phyloP scores from a whole-genome alignment of 768 basidiomycete species.

The Russula brevipes region DNA sequence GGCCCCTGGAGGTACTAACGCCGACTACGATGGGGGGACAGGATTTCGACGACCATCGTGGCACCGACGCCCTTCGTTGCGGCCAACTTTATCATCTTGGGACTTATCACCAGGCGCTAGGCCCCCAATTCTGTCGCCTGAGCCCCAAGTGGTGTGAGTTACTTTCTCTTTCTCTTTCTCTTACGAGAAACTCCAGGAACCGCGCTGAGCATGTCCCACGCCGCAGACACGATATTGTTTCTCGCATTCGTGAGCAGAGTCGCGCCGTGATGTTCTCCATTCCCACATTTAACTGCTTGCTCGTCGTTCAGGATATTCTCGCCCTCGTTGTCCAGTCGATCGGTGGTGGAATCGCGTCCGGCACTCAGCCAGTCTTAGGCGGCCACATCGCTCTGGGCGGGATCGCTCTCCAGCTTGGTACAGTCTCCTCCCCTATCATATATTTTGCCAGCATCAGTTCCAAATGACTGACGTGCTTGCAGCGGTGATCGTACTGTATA shows the following conservation, averaged over 20 bases:
- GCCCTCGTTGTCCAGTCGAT: slow-evolving; percentile 31
- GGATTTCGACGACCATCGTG: slow-evolving; percentile 33
- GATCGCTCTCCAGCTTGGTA: slow-evolving; percentile 21
- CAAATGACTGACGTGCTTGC: too few species aligned
- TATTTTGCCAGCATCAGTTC: too few species aligned
- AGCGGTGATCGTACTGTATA: neutral
- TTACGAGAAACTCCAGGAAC: too few species aligned
- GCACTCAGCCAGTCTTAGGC: slow-evolving; percentile 4
- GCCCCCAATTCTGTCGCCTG: slow-evolving; percentile 27
- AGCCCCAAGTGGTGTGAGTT: slow-evolving; percentile 13
- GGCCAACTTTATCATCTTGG: slow-evolving; percentile 25
- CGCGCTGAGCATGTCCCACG: too few species aligned
- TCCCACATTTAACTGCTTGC: neutral
- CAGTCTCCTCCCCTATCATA: neutral
- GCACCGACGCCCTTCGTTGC: slow-evolving; percentile 27
- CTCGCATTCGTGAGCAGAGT: neutral
- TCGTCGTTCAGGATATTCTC: slow-evolving; percentile 8
- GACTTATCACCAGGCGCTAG: slow-evolving; percentile 23
- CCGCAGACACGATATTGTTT: slow-evolving; percentile 8
- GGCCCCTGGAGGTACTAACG: neutral
- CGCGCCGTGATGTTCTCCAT: neutral
- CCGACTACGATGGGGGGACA: slow-evolving; percentile 5
- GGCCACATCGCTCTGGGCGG: slow-evolving; percentile 22
- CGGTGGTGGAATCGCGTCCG: slow-evolving; percentile 30
- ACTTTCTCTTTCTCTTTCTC: neutral